Evolutionary conservation across 495 filamentous ascomycete genomes (phyloP), one percentile per base, ranked within the genome.

Genomic region (Parachaetomium inaequale): DNA sequence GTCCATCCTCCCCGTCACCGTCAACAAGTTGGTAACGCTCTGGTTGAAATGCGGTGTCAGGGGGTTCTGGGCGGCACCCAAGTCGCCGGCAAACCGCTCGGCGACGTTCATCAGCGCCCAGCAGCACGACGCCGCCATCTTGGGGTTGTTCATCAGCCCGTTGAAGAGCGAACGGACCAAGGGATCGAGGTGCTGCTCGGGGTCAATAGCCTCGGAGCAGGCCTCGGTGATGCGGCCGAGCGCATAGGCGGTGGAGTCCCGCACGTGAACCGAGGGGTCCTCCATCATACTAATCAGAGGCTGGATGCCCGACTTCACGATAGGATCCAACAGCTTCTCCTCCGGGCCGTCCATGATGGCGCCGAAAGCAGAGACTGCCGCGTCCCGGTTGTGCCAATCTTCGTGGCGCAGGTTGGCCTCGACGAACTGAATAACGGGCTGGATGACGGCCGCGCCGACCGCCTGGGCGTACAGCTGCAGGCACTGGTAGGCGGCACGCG

Each of bases 51-150:
- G 90, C 70, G 86, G 87, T 2, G 92, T 93, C 46, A 98, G 80
- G 55, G 92, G 85, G 75, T 96, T 98, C 58, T 87, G 84, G 61
- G 87, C 78, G 29, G 84, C 85, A 28, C 89, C 90, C 46, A 76
- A 71, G 32, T 96, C 92, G 23, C 90, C 90, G 17, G 90, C 88
- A 72, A 98, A 98, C 32, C 92, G 87, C 68, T 98, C 94, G 26
- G 93, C 93, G 62, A 98, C 85, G 71, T 97, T 98, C 93, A 98
- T 98, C 63, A 98, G 77, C 38, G 94, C 92, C 93, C 95, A 98
- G 78, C 94, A 98, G 84, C 95, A 98, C 21, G 95, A 98, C 60
- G 88, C 87, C 47, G 94, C 94, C 86, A 98, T 98, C 81, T 96
- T 96, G 45, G 93, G 87, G 72, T 90, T 93, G 78, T 90, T 95